A percentile compares a stretch with the other conserved stretches of the same genome.
These are phyloP conservation scores for Gossypioides kirkii DNA, from an alignment of 345 rosid genomes.

Conservation along the genomic window DNA sequence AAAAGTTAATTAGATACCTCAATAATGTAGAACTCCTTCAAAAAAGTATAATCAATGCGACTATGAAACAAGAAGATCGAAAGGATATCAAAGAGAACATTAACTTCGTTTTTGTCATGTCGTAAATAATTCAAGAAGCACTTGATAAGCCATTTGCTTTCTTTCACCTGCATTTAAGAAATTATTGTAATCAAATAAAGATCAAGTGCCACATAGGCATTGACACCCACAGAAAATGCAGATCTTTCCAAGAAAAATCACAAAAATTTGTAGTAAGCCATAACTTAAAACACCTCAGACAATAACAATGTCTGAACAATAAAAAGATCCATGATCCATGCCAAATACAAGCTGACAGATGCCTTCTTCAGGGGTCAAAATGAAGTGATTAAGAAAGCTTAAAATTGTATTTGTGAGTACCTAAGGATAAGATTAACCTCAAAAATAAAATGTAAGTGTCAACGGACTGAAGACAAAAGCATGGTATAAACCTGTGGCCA, in stretches of 20 bases:
- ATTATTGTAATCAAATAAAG: background rate
- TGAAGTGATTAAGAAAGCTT: background rate
- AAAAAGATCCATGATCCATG: background rate
- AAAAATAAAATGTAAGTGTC: background rate
- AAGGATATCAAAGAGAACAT: constrained; percentile 89
- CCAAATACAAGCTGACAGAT: background rate
- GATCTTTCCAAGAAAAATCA: background rate
- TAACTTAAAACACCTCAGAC: background rate
- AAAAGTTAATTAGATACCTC: constrained; percentile 51
- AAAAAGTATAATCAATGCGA: constrained; percentile 94
- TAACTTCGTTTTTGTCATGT: constrained; percentile 76
- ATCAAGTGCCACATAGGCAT: constrained; percentile 8
- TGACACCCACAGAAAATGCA: background rate
- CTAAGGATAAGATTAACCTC: background rate
- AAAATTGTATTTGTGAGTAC: background rate
- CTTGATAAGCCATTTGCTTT: constrained; percentile 99
- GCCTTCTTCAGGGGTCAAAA: background rate
- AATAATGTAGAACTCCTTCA: constrained; percentile 95
- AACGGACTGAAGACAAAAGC: background rate
- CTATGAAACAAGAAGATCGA: constrained; percentile 84
- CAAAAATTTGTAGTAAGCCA: background rate
- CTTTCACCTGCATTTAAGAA: constrained; percentile 67
- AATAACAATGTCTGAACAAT: background rate
- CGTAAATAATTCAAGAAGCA: constrained; percentile 89
- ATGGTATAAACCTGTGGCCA: background rate